Evolutionary conservation across 805 yeast genomes (phyloP).

Genomic region (Nakazawaea wyomingensis): DNA sequence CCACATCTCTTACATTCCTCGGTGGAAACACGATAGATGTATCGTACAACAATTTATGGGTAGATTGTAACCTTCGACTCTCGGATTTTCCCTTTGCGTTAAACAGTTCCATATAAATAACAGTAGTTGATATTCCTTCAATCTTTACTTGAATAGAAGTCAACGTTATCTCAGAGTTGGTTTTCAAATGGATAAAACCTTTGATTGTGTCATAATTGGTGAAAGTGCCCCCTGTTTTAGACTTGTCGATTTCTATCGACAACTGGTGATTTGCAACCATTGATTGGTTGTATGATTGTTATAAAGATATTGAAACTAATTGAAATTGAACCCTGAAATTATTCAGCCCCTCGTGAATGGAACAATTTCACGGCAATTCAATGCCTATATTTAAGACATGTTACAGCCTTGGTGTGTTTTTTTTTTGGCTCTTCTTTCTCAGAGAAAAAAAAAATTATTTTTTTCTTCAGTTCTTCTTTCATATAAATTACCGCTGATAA

Average conservation of each 20-base stretch:
- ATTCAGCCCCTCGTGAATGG: no score
- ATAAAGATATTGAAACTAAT: no score
- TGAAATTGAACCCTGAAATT: no score
- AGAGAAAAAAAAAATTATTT: no score
- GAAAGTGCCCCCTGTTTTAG: constrained; percentile 33
- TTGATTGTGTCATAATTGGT: constrained; percentile 40
- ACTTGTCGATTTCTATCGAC: constrained; percentile 17
- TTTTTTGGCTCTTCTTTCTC: no score
- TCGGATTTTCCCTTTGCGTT: constrained; percentile 14
- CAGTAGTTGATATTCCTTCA: constrained; percentile 41
- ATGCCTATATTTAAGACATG: no score
- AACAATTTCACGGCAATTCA: no score
- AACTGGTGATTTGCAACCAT: constrained; percentile 12
- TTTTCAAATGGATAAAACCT: constrained; percentile 36
- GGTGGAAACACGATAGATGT: constrained; percentile 49
- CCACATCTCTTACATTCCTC: constrained; percentile 37
- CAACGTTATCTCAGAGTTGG: constrained; percentile 36
- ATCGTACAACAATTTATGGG: constrained; percentile 45
- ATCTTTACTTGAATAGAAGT: constrained; percentile 46
- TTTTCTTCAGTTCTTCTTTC: no score
- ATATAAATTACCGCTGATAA: no score
- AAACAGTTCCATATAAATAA: constrained; percentile 26
- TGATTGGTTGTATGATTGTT: no score
- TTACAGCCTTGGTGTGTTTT: no score
- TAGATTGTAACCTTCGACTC: constrained; percentile 22